These are phyloP conservation scores for Pinus albicaulis DNA, from an alignment of 75 land plant genomes.

Conservation along the genomic window DNA sequence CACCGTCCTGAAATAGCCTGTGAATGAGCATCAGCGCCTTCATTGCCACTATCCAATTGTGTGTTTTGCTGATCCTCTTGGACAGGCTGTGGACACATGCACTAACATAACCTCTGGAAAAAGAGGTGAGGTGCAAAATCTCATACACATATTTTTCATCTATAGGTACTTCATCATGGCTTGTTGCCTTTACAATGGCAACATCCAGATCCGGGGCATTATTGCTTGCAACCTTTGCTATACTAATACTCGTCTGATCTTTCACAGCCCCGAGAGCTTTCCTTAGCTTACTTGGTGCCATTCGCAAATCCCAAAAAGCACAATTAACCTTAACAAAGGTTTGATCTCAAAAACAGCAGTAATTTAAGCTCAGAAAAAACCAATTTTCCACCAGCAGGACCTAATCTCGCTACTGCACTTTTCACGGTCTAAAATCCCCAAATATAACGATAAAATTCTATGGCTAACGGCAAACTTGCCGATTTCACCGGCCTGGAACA, in stretches of 20 bases:
- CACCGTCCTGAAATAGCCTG: constrained; percentile 78
- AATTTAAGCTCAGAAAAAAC: too few relatives aligned
- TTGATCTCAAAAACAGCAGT: too few relatives aligned
- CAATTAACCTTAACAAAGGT: too few relatives aligned
- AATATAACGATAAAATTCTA: too few relatives aligned
- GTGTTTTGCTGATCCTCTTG: constrained; percentile 68
- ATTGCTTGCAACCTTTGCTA: constrained; percentile 66
- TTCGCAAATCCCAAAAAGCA: constrained; percentile 6
- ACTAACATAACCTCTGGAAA: constrained; percentile 64
- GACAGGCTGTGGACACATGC: constrained; percentile 60
- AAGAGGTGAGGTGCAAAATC: constrained; percentile 65
- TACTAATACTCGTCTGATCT: constrained; percentile 84
- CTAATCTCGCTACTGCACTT: too few relatives aligned
- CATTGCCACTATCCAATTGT: constrained; percentile 89
- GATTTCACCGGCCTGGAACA: too few relatives aligned
- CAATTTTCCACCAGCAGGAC: too few relatives aligned
- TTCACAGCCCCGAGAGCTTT: constrained; percentile 84
- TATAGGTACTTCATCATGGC: constrained; percentile 80
- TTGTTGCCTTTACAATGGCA: constrained; percentile 87
- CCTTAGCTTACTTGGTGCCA: constrained; percentile 64
- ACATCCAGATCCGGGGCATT: constrained; percentile 68
- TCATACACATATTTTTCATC: constrained; percentile 73
- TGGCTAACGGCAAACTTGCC: too few relatives aligned
- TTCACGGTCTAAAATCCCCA: too few relatives aligned
- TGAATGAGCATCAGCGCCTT: constrained; percentile 83